A percentile compares a stretch with the other conserved stretches of the same genome.
phyloP scores from a whole-genome alignment of 345 rosid species.

The Pugionium cornutum region DNA sequence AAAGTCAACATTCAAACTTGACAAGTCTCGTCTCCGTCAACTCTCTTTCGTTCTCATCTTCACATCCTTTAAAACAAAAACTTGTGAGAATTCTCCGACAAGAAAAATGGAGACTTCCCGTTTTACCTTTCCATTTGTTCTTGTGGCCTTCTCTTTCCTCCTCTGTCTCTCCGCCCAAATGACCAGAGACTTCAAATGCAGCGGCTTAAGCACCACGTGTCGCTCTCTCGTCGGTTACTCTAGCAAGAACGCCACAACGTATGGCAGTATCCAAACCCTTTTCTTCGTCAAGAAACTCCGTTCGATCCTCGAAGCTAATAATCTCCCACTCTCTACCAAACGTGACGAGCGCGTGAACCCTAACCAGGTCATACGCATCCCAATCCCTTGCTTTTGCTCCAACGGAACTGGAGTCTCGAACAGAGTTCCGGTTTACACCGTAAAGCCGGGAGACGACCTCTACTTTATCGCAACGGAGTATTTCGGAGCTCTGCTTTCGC shows the following conservation, averaged over 20 bases:
- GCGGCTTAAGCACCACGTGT: conserved; percentile 40
- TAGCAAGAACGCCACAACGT: conserved; percentile 51
- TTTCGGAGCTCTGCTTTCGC: conserved; percentile 39
- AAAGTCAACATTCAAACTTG: no score
- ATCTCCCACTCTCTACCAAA: conserved; percentile 45
- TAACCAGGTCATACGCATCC: conserved; percentile 45
- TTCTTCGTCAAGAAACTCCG: conserved; percentile 48
- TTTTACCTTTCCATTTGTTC: conserved; percentile 15
- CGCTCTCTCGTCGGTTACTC: conserved; percentile 55
- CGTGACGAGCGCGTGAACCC: conserved; percentile 20
- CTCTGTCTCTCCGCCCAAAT: conserved; percentile 36
- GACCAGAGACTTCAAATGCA: conserved; percentile 55
- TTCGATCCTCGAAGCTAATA: conserved; percentile 61
- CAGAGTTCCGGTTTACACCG: conserved; percentile 48
- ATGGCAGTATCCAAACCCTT: conserved; percentile 46
- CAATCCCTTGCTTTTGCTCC: conserved; percentile 63
- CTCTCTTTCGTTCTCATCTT: conserved; percentile 8
- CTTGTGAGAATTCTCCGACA: background rate
- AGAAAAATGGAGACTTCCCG: conserved; percentile 32
- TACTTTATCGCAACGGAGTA: conserved; percentile 43
- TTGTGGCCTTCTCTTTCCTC: conserved; percentile 24
- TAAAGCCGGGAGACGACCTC: conserved; percentile 46
- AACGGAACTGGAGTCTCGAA: conserved; percentile 56
- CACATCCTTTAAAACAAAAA: background rate
- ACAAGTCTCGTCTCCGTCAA: conserved; percentile 2